Percentiles rank a stretch among this genome's conserved stretches.
Conservation (phyloP, 2,329 filamentous ascomycete genomes). For the Gnomoniopsis sp. region DNA sequence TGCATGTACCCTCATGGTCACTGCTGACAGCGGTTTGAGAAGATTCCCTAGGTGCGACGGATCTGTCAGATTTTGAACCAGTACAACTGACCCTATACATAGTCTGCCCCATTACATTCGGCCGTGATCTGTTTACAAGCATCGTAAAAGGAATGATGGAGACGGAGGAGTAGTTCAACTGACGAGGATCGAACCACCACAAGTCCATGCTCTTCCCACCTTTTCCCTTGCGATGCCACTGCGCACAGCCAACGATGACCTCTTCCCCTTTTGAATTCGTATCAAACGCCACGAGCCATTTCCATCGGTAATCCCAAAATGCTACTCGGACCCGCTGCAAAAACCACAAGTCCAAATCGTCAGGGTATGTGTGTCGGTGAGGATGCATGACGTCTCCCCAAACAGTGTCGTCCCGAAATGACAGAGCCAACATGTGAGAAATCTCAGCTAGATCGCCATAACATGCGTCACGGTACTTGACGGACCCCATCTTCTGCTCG, state of each 20-base stretch:
- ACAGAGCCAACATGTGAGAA: neutral
- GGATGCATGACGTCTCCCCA: neutral
- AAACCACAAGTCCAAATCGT: neutral
- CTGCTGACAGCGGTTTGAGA: constrained; percentile 8
- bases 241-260: neutral
- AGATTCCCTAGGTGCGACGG: neutral
- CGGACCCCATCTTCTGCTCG: neutral
- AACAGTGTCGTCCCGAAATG: neutral
- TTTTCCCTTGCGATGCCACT: neutral
- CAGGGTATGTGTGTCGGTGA: neutral
- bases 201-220: neutral
- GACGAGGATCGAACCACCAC: neutral
- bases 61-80: neutral
- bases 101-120: no score
- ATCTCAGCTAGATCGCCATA: neutral
- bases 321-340: neutral
- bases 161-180: no score
- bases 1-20: constrained; percentile 14
- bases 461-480: neutral
- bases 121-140: no score
- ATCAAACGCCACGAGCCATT: neutral
- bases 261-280: neutral
- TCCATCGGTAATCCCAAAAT: neutral
- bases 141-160: neutral
- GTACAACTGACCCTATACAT: no score